These are phyloP conservation scores for Botrytis galanthina DNA, from an alignment of 2,329 filamentous ascomycete genomes.

Conservation along the genomic window DNA sequence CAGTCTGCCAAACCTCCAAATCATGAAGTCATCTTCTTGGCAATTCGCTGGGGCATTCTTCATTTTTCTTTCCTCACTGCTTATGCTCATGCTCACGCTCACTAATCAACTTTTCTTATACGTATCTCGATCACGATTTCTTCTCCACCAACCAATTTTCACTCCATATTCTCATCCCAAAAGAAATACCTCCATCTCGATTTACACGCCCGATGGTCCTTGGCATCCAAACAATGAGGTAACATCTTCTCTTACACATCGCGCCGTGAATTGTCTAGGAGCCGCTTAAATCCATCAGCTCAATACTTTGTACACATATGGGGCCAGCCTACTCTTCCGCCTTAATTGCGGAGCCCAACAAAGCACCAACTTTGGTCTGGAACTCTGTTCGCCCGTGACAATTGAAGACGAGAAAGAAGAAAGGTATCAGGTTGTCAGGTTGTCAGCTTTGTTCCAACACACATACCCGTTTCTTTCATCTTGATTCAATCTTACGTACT, in stretches of 20 bases:
- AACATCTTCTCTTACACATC: background rate
- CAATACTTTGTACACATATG: background rate
- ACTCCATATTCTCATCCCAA: background rate
- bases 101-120: background rate
- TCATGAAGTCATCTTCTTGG: background rate
- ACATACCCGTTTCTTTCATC: no score
- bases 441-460: background rate
- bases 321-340: background rate
- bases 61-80: background rate
- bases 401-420: background rate
- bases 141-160: background rate
- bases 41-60: background rate
- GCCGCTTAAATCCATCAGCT: background rate
- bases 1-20: background rate
- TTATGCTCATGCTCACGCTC: no score
- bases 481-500: background rate
- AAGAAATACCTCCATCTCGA: background rate
- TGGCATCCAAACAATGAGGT: background rate
- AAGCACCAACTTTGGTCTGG: background rate
- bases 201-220: background rate
- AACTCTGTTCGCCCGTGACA: background rate
- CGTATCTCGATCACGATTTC: background rate
- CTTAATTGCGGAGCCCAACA: constrained; percentile 9
- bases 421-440: no score
- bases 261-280: background rate